Evolutionary conservation across 2,329 filamentous ascomycete genomes (phyloP).

Genomic region (Myrmaecium sp.): DNA sequence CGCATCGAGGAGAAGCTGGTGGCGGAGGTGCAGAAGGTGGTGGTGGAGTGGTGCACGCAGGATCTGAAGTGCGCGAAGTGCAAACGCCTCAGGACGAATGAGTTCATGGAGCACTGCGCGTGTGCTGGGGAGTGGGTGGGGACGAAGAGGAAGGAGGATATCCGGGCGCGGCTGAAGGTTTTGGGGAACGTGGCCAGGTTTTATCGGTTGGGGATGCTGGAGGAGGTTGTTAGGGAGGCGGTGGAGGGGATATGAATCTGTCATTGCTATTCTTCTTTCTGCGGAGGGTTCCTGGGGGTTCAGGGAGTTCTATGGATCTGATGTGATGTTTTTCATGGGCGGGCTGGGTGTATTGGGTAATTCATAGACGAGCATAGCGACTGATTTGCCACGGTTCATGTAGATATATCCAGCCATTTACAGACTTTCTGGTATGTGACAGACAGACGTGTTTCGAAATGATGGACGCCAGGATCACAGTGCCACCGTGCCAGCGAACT

Average conservation of each 20-base stretch:
- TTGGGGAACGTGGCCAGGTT: constrained; percentile 59
- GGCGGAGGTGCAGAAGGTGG: constrained; percentile 53
- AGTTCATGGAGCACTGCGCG: constrained; percentile 92
- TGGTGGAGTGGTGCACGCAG: constrained; percentile 72
- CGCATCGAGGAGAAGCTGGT: constrained; percentile 72
- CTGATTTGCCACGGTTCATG: too few relatives aligned
- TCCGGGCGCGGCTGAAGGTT: constrained; percentile 49
- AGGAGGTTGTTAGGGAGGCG: constrained; percentile 53
- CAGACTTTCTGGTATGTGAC: too few relatives aligned
- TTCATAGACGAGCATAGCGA: too few relatives aligned
- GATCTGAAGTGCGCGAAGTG: constrained; percentile 75
- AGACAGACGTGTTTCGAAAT: too few relatives aligned
- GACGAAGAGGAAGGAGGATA: constrained; percentile 49
- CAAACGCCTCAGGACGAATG: constrained; percentile 53
- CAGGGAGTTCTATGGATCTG: too few relatives aligned
- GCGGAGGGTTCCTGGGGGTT: too few relatives aligned
- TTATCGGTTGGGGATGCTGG: constrained; percentile 70
- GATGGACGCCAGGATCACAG: too few relatives aligned
- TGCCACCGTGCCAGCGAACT: too few relatives aligned
- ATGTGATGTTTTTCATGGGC: too few relatives aligned
- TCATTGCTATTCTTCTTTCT: too few relatives aligned
- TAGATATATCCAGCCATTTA: too few relatives aligned
- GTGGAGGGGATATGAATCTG: constrained; percentile 27
- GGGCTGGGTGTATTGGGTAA: too few relatives aligned
- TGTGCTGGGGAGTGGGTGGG: constrained; percentile 77